Conservation (phyloP, 148 eudicot genomes). For the Chenopodium quinoa region DNA sequence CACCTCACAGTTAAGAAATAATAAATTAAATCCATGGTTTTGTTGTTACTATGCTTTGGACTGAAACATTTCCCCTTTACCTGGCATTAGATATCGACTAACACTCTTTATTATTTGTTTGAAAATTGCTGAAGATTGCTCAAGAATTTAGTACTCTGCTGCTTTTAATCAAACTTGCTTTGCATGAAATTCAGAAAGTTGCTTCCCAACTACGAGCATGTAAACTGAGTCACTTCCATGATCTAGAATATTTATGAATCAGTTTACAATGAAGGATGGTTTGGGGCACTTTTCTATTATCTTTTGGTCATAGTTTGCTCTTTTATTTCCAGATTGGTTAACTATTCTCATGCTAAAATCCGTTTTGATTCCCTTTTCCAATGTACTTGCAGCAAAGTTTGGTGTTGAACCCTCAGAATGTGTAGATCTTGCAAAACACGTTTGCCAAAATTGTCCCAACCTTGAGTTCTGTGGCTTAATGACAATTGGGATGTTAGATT, state of each 20-base stretch:
- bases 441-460: constrained; percentile 68
- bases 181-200: background rate
- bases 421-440: constrained; percentile 82
- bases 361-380: background rate
- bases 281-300: background rate
- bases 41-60: background rate
- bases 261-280: background rate
- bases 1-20: background rate
- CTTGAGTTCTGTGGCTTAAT: constrained; percentile 90
- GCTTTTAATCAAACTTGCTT: background rate
- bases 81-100: no score
- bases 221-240: background rate
- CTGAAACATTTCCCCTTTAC: no score
- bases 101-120: no score
- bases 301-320: background rate
- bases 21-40: background rate
- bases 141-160: background rate
- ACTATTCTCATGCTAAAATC: background rate
- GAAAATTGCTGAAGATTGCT: background rate
- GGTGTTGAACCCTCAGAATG: constrained; percentile 90
- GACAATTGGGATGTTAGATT: constrained; percentile 98
- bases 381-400: constrained; percentile 65
- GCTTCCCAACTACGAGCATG: background rate
- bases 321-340: background rate
- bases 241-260: background rate